Base-by-base conservation (phyloP, 2,329 filamentous ascomycete species). In the Golovinomyces cichoracearum region DNA sequence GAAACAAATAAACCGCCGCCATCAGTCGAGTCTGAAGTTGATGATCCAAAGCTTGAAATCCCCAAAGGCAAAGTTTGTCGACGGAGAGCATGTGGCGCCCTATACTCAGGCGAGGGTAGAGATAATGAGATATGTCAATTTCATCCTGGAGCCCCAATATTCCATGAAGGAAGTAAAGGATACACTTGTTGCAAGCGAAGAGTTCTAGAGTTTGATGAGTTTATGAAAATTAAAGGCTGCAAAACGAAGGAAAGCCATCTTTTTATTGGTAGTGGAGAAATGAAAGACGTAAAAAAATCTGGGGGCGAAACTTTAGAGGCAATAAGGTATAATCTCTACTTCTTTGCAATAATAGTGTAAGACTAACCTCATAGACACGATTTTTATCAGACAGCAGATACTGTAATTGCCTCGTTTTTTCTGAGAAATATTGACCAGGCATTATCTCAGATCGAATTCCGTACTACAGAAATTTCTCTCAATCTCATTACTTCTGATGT, bases 81-180 rank as follows among this genome's bases (percentile, higher is more conserved):
- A 62, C 73, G 90, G 56, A 77, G 74, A 59, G 78, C 72, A 3
- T 98, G 90, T 62, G 76, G 74, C 10, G 66, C 65, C 15, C 68
- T 65, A 37, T 92, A 85, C 63, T 71, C 69, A 53, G 73, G 72
- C 0, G 61, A 67, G 40, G 63, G 66, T 29, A 68, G 82, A 54
- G 75, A 80, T 27, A 73, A 69, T 0, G 86, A 94, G 67, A 70
- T 74, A 52, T 98, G 90, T 61, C 71, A 83, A 44, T 79, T 93
- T 60, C 90, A 98, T 64, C 86, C 90, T 0, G 90, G 90, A 4
- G 75, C 73, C 21, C 83, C 90, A 22, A 79, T 98, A 55, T 98
- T 98, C 66, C 90, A 98, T 63, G 90, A 98, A 67, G 90, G 90
- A 31, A 93, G 83, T 66, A 98, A 98, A 68, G 90, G 90, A 1